These are phyloP conservation scores for Umbellularia californica DNA, from an alignment of 164 flowering plant species.

Conservation along the genomic window DNA sequence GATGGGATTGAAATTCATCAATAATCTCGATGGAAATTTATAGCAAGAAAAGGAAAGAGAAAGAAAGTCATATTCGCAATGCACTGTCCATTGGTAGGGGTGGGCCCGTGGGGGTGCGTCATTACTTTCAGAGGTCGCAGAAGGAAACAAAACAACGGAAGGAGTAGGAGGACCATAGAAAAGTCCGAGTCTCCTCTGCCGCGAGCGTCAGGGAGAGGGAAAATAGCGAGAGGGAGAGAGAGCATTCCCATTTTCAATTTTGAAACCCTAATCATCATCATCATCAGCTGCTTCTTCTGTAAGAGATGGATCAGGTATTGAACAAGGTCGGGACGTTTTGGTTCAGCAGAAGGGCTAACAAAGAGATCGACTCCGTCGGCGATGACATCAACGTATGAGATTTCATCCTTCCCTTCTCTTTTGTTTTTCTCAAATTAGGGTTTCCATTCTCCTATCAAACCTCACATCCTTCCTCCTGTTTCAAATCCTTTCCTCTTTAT, in stretches of 20 bases:
- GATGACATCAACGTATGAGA: slow-evolving; percentile 63
- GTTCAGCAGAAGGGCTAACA: slow-evolving; percentile 68
- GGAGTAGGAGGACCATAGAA: not conserved
- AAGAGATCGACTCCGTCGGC: slow-evolving; percentile 69
- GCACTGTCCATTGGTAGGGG: too few relatives aligned
- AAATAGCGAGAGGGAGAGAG: not conserved
- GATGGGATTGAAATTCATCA: too few relatives aligned
- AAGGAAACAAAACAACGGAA: not conserved
- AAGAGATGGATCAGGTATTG: slow-evolving; percentile 69
- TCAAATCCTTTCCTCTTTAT: too few relatives aligned
- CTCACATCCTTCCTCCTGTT: not conserved
- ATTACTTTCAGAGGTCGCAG: not conserved
- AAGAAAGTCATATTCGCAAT: too few relatives aligned
- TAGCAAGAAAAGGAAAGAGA: too few relatives aligned
- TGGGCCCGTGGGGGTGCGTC: too few relatives aligned
- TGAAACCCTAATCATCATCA: too few relatives aligned
- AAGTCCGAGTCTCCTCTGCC: not conserved
- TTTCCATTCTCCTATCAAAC: not conserved
- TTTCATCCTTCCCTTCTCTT: not conserved
- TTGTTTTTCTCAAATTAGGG: not conserved
- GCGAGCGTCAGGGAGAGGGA: not conserved
- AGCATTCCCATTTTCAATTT: not conserved
- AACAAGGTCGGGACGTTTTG: slow-evolving; percentile 77
- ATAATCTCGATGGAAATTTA: too few relatives aligned
- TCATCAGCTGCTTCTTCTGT: not conserved